Conservation (phyloP, 2,329 filamentous ascomycete species). For the Pseudopithomyces chartarum region DNA sequence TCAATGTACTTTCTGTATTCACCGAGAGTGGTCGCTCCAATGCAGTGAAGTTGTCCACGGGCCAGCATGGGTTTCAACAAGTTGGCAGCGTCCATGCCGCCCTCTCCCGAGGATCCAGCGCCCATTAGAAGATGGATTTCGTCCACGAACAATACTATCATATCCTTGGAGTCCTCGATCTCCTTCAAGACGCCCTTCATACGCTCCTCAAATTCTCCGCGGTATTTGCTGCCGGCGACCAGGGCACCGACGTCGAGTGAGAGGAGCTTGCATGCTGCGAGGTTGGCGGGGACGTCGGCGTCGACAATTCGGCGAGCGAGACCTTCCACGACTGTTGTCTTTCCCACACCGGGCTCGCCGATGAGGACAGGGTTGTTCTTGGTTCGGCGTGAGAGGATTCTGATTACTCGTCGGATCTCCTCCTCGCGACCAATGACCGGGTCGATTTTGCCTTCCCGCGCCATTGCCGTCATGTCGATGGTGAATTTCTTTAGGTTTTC, state of each 20-base stretch:
- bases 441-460: slow-evolving; percentile 95
- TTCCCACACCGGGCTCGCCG: slow-evolving; percentile 96
- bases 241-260: slow-evolving; percentile 94
- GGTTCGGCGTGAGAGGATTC: slow-evolving; percentile 88
- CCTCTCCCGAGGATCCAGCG: slow-evolving; percentile 89
- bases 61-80: slow-evolving; percentile 98
- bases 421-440: slow-evolving; percentile 97
- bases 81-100: slow-evolving; percentile 98
- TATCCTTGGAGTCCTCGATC: slow-evolving; percentile 91
- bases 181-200: slow-evolving; percentile 99
- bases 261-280: slow-evolving; percentile 90
- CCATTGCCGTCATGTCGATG: slow-evolving; percentile 97
- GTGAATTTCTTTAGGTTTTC: slow-evolving; percentile 98
- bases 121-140: slow-evolving; percentile 99
- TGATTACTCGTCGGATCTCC: slow-evolving; percentile 88
- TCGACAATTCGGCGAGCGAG: slow-evolving; percentile 95
- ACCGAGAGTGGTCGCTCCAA: slow-evolving; percentile 90
- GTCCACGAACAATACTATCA: slow-evolving; percentile 97
- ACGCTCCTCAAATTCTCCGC: slow-evolving; percentile 97
- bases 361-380: slow-evolving; percentile 99
- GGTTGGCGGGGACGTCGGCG: slow-evolving; percentile 91
- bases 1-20: slow-evolving; percentile 99
- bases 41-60: slow-evolving; percentile 94
- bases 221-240: slow-evolving; percentile 97
- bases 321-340: slow-evolving; percentile 97